Percentiles rank a stretch among this genome's conserved stretches.
These are phyloP conservation scores for Eucalyptus regnans DNA, from an alignment of 345 rosid species.

Conservation along the genomic window DNA sequence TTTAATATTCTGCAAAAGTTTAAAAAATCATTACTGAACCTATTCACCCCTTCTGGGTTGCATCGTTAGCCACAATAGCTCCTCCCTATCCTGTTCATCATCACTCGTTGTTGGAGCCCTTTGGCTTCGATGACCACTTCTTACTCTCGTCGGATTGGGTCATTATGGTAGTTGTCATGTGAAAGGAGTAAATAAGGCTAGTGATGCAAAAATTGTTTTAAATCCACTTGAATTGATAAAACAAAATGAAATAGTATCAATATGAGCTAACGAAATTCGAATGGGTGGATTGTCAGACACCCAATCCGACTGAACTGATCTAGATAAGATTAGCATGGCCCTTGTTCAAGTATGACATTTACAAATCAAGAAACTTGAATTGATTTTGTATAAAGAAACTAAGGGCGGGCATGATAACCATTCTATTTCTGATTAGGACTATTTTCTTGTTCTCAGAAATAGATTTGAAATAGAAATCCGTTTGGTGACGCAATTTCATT, in stretches of 20 bases:
- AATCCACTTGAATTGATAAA: not conserved
- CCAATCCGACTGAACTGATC: not conserved
- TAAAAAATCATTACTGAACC: too few species aligned
- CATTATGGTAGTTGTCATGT: not conserved
- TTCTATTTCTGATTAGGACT: fast-evolving
- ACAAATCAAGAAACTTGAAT: not conserved
- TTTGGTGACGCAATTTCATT: too few species aligned
- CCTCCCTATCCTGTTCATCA: fast-evolving
- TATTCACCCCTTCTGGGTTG: not conserved
- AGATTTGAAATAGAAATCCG: too few species aligned
- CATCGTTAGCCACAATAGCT: not conserved
- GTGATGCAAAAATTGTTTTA: not conserved
- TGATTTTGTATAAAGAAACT: not conserved
- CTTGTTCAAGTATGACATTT: not conserved
- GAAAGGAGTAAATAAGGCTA: not conserved
- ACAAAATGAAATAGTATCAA: not conserved
- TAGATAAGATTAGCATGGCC: not conserved
- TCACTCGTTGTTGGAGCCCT: too few species aligned
- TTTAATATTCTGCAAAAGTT: too few species aligned
- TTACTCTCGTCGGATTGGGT: too few species aligned
- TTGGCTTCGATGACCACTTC: too few species aligned
- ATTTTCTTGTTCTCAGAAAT: not conserved
- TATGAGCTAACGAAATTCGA: not conserved
- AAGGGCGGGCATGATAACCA: fast-evolving
- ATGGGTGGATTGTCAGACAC: not conserved